These are phyloP conservation scores for Crotalaria pallida DNA, from an alignment of 306 rosid species.

Conservation along the genomic window DNA sequence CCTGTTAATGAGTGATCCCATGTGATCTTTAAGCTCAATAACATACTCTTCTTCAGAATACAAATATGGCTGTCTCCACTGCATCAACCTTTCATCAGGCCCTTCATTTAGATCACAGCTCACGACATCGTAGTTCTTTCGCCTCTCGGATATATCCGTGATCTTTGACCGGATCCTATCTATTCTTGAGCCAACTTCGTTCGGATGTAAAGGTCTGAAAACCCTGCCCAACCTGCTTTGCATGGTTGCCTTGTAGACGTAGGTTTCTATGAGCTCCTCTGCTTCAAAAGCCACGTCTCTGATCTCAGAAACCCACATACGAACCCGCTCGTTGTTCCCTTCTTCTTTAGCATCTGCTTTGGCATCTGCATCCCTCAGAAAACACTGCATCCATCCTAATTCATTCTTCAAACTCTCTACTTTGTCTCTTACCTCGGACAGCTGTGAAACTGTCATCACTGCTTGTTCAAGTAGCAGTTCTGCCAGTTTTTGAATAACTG, in stretches of 20 bases:
- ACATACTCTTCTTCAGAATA: constrained; percentile 34
- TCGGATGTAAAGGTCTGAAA: background rate
- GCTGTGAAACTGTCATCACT: background rate
- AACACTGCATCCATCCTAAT: constrained; percentile 38
- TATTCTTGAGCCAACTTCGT: constrained; percentile 12
- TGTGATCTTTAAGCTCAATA: constrained; percentile 37
- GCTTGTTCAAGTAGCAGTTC: constrained; percentile 28
- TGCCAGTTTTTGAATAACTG: constrained; percentile 23
- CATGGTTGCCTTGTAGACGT: constrained; percentile 11
- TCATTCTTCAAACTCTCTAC: constrained; percentile 28
- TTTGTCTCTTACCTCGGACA: constrained; percentile 5
- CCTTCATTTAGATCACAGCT: background rate
- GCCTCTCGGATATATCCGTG: constrained; percentile 20
- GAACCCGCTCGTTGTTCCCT: constrained; percentile 27
- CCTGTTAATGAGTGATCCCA: constrained; percentile 1
- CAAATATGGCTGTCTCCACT: constrained; percentile 36
- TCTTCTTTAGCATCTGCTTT: constrained; percentile 40
- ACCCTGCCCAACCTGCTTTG: constrained; percentile 6
- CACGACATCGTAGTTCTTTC: constrained; percentile 26
- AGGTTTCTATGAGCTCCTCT: constrained; percentile 32
- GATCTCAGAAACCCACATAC: constrained; percentile 36
- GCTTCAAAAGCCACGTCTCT: constrained; percentile 38
- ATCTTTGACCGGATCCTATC: constrained; percentile 6
- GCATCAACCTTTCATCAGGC: constrained; percentile 14
- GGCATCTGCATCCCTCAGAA: constrained; percentile 40